Evolutionary conservation across 164 flowering plant genomes (phyloP), one percentile per base, ranked within the genome.

Genomic region (Protea cynaroides): DNA sequence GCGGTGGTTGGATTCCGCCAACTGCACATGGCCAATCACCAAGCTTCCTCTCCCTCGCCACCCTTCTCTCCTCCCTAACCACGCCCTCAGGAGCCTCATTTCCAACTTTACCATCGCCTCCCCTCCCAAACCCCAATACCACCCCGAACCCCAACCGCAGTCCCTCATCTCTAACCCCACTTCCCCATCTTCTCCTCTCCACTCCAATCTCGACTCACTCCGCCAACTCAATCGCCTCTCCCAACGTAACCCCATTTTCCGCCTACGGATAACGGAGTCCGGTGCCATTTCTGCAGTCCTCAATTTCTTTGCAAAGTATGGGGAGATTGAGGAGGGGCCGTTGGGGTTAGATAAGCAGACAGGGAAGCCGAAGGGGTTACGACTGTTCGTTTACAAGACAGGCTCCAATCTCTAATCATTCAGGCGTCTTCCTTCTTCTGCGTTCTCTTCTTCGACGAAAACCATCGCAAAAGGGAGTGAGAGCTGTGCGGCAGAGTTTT

Each of bases 1-100:
- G 62, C 85, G 91, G 58, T 95, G 99, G 99, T 69, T 95, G 0
- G 97, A 92, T 79, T 68, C 96, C 79, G 99, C 97, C 65, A 85
- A 92, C 87, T 87, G 97, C 6, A 84, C 91, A 2, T 95, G 97
- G 68, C 99, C 97, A 56, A 82, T 95, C 73, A 85, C 97, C 70
- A 81, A 92, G 65, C 79, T 88, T 21, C 96, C 94, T 64, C 76
- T 92, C 3, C 86, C 97, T 1, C 83, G 80, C 0, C 72, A 75
- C 40, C 96, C 92, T 6, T 68, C 82, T 18, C 96, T 95, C 79
- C 90, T 95, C 75, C 99, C 99, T 54, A 95, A 95, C 80, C 96
- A 87, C 71, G 97, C 97, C 44, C 83, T 95, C 34, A 71, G 97
- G 8, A 80, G 88, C 82, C 78, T 95, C 51, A 95, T 92, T 80